Evolutionary conservation across 73 alveolate species (phyloP).

Genomic region (Tetrahymena malaccensis): DNA sequence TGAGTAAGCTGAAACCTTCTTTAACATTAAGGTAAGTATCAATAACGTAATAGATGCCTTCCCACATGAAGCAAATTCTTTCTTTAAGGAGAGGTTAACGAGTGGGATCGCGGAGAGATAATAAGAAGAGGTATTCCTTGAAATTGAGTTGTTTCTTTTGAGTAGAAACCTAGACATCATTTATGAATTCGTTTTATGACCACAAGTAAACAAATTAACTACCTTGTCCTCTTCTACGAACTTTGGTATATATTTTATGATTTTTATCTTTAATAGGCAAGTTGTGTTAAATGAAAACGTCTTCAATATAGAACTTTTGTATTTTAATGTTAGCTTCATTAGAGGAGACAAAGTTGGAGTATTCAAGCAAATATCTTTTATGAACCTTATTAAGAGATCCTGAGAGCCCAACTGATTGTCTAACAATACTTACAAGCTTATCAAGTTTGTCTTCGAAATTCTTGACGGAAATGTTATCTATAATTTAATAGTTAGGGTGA

Average conservation of each 20-base stretch:
- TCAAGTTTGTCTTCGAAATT: conserved; percentile 64
- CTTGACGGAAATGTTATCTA: conserved; percentile 38
- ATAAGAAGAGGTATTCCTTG: not conserved
- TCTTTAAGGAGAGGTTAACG: not conserved
- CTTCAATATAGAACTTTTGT: not conserved
- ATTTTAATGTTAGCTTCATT: not conserved
- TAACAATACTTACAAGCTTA: not conserved
- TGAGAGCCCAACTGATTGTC: not conserved
- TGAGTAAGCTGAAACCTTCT: not conserved
- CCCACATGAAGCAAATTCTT: not conserved
- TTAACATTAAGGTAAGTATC: not conserved
- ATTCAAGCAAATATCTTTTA: not conserved
- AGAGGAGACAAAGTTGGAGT: not conserved
- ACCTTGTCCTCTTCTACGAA: not conserved
- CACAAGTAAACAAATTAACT: not conserved
- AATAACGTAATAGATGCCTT: not conserved
- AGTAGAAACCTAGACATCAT: not conserved
- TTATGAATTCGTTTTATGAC: not conserved
- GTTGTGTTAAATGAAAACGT: not conserved
- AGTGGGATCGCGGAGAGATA: not conserved
- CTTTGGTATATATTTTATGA: not conserved
- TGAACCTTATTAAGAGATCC: not conserved
- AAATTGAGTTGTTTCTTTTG: not conserved
- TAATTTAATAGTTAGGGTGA: conserved; percentile 53
- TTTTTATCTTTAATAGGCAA: not conserved